These are phyloP conservation scores for Leishmania arabica DNA, from an alignment of 208 protist genomes.

Conservation along the genomic window DNA sequence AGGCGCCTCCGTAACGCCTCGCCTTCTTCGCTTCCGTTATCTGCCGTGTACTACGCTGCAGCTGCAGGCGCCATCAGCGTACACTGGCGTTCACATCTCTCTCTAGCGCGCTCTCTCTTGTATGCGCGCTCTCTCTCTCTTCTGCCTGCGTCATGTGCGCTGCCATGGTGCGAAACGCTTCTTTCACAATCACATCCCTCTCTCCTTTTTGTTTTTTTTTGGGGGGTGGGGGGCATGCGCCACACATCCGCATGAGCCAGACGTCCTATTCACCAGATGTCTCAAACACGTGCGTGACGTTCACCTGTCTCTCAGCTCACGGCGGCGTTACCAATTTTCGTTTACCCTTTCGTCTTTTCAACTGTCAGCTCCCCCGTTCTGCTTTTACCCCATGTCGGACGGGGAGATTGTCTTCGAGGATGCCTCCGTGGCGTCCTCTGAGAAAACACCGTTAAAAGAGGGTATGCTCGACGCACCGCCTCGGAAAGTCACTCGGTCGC, in stretches of 20 bases:
- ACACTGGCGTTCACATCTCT: background rate
- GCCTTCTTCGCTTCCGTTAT: background rate
- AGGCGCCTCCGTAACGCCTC: too few relatives aligned
- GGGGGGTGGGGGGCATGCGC: too few relatives aligned
- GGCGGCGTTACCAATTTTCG: background rate
- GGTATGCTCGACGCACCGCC: background rate
- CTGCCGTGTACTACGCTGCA: background rate
- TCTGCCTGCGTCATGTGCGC: background rate
- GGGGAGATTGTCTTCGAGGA: background rate
- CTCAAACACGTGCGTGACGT: background rate
- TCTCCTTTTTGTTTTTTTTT: background rate
- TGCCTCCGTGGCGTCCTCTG: background rate
- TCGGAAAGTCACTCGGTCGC: too few relatives aligned
- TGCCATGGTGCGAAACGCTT: background rate
- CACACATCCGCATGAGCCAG: background rate
- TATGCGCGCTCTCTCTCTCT: background rate
- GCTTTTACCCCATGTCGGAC: background rate
- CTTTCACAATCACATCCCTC: background rate
- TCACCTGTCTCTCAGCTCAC: background rate
- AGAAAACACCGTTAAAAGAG: background rate
- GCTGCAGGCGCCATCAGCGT: background rate
- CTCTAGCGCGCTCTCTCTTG: background rate
- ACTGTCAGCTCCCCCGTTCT: background rate
- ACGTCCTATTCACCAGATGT: background rate
- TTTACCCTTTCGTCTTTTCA: background rate